Conservation (phyloP, 345 rosid species). For the Cardamine chenopodiifolia region DNA sequence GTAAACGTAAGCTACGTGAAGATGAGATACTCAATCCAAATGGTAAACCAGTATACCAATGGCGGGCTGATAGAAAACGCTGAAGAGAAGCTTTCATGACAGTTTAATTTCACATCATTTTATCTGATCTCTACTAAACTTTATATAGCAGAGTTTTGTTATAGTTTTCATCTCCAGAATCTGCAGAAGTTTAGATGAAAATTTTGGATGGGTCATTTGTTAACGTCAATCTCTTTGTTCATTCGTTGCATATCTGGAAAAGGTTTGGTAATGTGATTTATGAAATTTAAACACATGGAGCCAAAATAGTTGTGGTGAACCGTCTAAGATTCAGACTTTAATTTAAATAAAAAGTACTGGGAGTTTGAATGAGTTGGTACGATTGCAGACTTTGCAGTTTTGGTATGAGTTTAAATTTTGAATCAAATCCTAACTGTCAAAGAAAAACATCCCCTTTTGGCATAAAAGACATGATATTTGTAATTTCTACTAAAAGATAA, state of each 20-base stretch:
- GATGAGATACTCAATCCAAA: constrained; percentile 71
- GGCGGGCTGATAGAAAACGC: constrained; percentile 80
- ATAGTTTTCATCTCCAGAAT: background rate
- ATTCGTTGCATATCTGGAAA: background rate
- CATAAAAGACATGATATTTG: constrained; percentile 15
- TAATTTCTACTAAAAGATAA: background rate
- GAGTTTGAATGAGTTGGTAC: background rate
- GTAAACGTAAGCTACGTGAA: constrained; percentile 71
- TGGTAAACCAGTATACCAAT: constrained; percentile 69
- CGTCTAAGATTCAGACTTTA: background rate
- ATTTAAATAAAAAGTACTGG: too few relatives aligned
- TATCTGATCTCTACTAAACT: too few relatives aligned
- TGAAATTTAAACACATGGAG: constrained; percentile 11
- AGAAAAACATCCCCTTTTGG: background rate
- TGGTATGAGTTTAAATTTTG: background rate
- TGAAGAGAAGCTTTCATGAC: constrained; percentile 51
- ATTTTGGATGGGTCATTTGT: constrained; percentile 4
- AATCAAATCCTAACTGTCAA: background rate
- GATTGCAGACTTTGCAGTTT: background rate
- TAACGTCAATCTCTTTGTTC: background rate
- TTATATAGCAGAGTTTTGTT: constrained; percentile 11
- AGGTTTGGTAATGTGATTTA: constrained; percentile 13
- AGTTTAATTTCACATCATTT: too few relatives aligned
- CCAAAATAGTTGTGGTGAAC: background rate
- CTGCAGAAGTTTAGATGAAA: constrained; percentile 3